Evolutionary conservation across 2,329 filamentous ascomycete genomes (phyloP).

Genomic region (Fusarium tricinctum): DNA sequence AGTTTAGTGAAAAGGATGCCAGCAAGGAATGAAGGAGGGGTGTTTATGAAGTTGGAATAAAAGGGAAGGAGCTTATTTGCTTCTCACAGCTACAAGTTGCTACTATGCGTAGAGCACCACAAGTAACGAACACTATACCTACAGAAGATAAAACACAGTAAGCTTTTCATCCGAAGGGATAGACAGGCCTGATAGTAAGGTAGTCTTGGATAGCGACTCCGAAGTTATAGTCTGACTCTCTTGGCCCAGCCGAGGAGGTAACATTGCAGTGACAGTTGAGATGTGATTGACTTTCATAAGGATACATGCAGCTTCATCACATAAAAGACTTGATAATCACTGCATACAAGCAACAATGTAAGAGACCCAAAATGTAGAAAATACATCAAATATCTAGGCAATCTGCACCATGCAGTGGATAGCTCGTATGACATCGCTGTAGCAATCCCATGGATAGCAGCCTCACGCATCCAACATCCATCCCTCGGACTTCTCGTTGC

Average conservation of each 20-base stretch:
- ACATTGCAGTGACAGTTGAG: not conserved
- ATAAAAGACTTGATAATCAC: not conserved
- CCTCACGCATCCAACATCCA: constrained; percentile 13
- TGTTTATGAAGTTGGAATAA: not conserved
- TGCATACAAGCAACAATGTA: not conserved
- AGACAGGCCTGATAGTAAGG: not conserved
- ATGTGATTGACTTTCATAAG: not conserved
- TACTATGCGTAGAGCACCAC: not conserved
- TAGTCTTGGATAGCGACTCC: not conserved
- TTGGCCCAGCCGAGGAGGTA: not conserved
- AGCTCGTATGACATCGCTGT: constrained; percentile 5
- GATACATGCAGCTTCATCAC: not conserved
- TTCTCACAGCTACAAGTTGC: not conserved
- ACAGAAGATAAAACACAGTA: not conserved
- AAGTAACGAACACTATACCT: not conserved
- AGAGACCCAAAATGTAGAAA: constrained; percentile 16
- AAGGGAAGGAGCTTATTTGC: not conserved
- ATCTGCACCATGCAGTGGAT: constrained; percentile 6
- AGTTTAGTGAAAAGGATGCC: not conserved
- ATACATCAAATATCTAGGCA: constrained; percentile 21
- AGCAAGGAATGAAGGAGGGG: not conserved
- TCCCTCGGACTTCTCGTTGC: constrained; percentile 10
- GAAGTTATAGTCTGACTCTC: not conserved
- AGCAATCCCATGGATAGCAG: constrained; percentile 5
- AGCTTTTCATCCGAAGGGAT: not conserved